phyloP scores from a whole-genome alignment of 352 stramenopile species.

The Phytopythium sindhum region DNA sequence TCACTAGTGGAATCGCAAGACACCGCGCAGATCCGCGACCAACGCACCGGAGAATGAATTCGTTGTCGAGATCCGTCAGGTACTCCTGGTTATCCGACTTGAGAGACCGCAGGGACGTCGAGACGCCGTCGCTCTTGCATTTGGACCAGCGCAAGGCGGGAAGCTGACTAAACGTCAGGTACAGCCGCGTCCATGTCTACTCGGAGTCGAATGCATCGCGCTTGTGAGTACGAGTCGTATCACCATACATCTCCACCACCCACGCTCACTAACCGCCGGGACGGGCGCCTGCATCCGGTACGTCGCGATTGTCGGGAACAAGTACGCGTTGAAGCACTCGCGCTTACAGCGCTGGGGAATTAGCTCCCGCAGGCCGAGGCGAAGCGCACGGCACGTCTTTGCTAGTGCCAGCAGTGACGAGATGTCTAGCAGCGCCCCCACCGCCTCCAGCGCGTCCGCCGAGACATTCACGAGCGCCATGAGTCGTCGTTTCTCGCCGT shows the following conservation, averaged over 20 bases:
- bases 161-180: slow-evolving; percentile 43
- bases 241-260: background rate
- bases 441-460: slow-evolving; percentile 30
- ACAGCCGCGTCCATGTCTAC: slow-evolving; percentile 58
- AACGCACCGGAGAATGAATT: slow-evolving; percentile 45
- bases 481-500: background rate
- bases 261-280: slow-evolving; percentile 21
- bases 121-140: slow-evolving; percentile 37
- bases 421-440: slow-evolving; percentile 32
- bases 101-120: slow-evolving; percentile 48
- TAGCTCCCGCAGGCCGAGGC: slow-evolving; percentile 6
- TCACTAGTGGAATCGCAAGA: background rate
- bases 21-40: background rate
- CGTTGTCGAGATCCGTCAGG: slow-evolving; percentile 26
- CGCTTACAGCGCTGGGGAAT: slow-evolving; percentile 51
- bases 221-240: background rate
- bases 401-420: slow-evolving; percentile 42
- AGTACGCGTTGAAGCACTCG: slow-evolving; percentile 56
- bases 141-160: slow-evolving; percentile 36
- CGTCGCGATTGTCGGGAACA: slow-evolving; percentile 59
- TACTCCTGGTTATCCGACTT: slow-evolving; percentile 78
- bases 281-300: slow-evolving; percentile 61
- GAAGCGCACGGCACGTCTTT: slow-evolving; percentile 15
- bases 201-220: background rate
- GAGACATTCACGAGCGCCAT: slow-evolving; percentile 27